Percentiles rank a stretch among this genome's conserved stretches.
phyloP scores from a whole-genome alignment of 2,329 filamentous ascomycete species.

The Venturia pyrina region DNA sequence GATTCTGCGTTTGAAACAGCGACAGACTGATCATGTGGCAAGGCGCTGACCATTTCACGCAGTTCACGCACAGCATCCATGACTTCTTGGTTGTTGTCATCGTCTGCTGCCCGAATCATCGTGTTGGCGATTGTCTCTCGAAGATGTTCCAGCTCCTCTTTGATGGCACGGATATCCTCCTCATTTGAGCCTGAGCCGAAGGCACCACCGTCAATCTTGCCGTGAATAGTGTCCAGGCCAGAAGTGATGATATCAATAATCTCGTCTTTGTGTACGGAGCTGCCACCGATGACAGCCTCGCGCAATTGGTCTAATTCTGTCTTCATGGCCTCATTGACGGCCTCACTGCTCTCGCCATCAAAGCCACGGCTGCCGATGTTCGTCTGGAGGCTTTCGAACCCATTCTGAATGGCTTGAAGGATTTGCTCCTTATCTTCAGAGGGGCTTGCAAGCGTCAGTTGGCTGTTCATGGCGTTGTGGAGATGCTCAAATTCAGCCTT shows the following conservation, averaged over 20 bases:
- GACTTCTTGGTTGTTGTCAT: conserved; percentile 27
- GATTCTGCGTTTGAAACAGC: conserved; percentile 34
- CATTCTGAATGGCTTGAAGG: conserved; percentile 28
- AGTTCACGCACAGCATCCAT: conserved; percentile 25
- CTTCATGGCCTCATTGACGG: conserved; percentile 60
- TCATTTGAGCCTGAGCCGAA: conserved; percentile 27
- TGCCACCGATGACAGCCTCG: conserved; percentile 58
- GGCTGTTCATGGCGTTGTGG: conserved; percentile 42
- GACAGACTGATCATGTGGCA: neutral
- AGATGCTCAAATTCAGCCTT: conserved; percentile 51
- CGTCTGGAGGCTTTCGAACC: conserved; percentile 31
- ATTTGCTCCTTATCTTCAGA: conserved; percentile 28
- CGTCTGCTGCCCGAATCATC: conserved; percentile 21
- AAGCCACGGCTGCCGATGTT: conserved; percentile 28
- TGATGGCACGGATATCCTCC: conserved; percentile 39
- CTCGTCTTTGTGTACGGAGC: conserved; percentile 48
- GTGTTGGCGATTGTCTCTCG: conserved; percentile 47
- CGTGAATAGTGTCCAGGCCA: conserved; percentile 38
- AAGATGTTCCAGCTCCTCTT: conserved; percentile 51
- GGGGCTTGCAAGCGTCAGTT: conserved; percentile 21
- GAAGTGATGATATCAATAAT: conserved; percentile 50
- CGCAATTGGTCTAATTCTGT: conserved; percentile 75
- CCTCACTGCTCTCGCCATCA: conserved; percentile 30
- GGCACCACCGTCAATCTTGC: conserved; percentile 31
- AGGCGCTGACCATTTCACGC: neutral